Conservation (phyloP, 345 rosid genomes). For the Arabidopsis arenosa region DNA sequence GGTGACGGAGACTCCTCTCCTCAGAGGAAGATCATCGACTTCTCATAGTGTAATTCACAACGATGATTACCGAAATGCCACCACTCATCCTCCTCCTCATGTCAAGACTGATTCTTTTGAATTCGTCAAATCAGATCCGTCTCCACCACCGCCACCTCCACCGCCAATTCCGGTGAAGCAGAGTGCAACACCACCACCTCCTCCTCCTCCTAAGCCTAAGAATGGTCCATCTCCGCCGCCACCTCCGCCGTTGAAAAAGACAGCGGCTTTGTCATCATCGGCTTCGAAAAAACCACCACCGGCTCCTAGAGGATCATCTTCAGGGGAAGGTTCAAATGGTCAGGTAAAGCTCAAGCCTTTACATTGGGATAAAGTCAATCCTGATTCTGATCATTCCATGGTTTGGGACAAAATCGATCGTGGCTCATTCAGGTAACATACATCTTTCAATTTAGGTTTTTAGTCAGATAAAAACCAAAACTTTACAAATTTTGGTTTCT, state of each 20-base stretch:
- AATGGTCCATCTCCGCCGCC: conserved; percentile 46
- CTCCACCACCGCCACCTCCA: conserved; percentile 22
- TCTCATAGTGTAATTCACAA: conserved; percentile 50
- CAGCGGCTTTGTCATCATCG: conserved; percentile 38
- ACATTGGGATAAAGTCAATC: conserved; percentile 88
- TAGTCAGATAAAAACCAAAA: neutral
- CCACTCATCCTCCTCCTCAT: conserved; percentile 2
- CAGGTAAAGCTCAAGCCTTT: conserved; percentile 79
- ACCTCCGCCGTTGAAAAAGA: conserved; percentile 49
- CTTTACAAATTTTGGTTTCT: neutral
- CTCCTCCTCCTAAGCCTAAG: conserved; percentile 39
- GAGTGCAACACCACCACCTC: conserved; percentile 38
- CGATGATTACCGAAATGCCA: conserved; percentile 1
- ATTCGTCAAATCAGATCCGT: neutral
- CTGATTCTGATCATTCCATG: conserved; percentile 69
- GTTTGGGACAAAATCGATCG: conserved; percentile 86
- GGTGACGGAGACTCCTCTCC: conserved; percentile 64
- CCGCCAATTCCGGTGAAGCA: conserved; percentile 42
- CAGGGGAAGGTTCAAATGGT: conserved; percentile 46
- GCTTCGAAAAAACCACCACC: conserved; percentile 49
- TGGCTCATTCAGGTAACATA: conserved; percentile 76
- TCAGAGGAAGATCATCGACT: conserved; percentile 65
- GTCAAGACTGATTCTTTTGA: conserved; percentile 29
- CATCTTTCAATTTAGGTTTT: neutral
- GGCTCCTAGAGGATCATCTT: conserved; percentile 47